Evolutionary conservation across 2,329 filamentous ascomycete species (phyloP).

Genomic region (Mycogone perniciosa): DNA sequence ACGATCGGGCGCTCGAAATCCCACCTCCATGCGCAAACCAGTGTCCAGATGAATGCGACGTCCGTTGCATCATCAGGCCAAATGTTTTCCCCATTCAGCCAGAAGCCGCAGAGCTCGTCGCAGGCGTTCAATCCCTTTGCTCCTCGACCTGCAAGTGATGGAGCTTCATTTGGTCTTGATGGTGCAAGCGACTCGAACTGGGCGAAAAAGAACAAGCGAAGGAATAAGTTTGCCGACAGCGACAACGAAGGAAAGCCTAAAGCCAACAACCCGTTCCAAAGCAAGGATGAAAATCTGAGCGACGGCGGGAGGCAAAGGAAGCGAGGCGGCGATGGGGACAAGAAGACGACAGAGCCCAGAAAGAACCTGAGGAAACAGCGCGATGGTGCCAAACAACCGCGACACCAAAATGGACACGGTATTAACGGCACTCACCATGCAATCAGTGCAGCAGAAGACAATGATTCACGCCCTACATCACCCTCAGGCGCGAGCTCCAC

Average conservation of each 20-base stretch:
- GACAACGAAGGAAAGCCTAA: slow-evolving; percentile 21
- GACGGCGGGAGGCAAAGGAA: slow-evolving; percentile 12
- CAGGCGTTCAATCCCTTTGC: slow-evolving; percentile 32
- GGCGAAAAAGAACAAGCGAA: slow-evolving; percentile 22
- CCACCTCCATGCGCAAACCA: slow-evolving; percentile 29
- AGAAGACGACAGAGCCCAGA: slow-evolving; percentile 18
- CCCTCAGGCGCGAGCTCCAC: slow-evolving; percentile 20
- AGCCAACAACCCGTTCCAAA: slow-evolving; percentile 23
- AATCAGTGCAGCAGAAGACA: slow-evolving; percentile 12
- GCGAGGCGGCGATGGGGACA: slow-evolving; percentile 19
- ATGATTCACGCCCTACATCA: slow-evolving; percentile 21
- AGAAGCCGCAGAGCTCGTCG: slow-evolving; percentile 30
- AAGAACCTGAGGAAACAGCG: slow-evolving; percentile 10
- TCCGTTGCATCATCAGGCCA: slow-evolving; percentile 34
- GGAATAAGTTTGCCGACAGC: slow-evolving; percentile 21
- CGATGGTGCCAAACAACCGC: slow-evolving; percentile 8
- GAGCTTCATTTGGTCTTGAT: slow-evolving; percentile 28
- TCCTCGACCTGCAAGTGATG: slow-evolving; percentile 17
- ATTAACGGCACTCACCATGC: slow-evolving; percentile 7
- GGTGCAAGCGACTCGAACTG: slow-evolving; percentile 23
- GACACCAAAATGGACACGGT: slow-evolving; percentile 1
- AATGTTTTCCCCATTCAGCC: slow-evolving; percentile 34
- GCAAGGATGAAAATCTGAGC: slow-evolving; percentile 11
- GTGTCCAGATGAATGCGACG: slow-evolving; percentile 32
- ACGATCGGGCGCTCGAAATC: slow-evolving; percentile 3